Percentiles rank a stretch among this genome's conserved stretches.
phyloP scores from a whole-genome alignment of 139 green algal genomes.

The Tetraselmis striata region DNA sequence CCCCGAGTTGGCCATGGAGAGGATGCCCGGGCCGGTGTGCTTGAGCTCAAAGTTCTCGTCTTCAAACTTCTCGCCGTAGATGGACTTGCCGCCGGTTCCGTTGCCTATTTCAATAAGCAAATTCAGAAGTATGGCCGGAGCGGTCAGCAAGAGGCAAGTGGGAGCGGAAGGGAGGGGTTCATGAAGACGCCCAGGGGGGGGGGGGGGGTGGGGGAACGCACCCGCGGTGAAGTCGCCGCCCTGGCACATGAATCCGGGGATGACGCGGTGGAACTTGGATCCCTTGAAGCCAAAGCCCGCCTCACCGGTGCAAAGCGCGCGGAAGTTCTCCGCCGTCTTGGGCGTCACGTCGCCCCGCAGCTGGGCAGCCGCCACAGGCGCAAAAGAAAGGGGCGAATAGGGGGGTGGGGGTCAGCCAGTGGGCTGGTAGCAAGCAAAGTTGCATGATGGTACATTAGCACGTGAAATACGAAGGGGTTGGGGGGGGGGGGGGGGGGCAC shows the following conservation, averaged over 20 bases:
- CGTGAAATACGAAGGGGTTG: too few species aligned
- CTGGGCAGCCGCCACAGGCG: not conserved
- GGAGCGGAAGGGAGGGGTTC: not conserved
- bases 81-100: slow-evolving; percentile 76
- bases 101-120: slow-evolving; percentile 5
- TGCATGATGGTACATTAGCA: too few species aligned
- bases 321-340: slow-evolving; percentile 90
- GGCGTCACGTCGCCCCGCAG: slow-evolving; percentile 61
- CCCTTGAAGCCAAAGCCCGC: slow-evolving; percentile 33
- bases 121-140: not conserved
- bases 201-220: not conserved
- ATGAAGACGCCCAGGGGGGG: slow-evolving; percentile 7
- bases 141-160: not conserved
- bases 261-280: slow-evolving; percentile 21
- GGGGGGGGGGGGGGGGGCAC: not conserved
- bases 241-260: slow-evolving; percentile 34
- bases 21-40: slow-evolving; percentile 62
- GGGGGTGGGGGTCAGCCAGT: too few species aligned
- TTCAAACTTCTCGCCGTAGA: slow-evolving; percentile 74
- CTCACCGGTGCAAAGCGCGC: slow-evolving; percentile 75
- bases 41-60: slow-evolving; percentile 83
- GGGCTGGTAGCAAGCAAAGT: too few species aligned
- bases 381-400: too few species aligned
- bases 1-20: slow-evolving; percentile 61
- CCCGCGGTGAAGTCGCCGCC: slow-evolving; percentile 80